Percentiles rank a stretch among this genome's conserved stretches.
Evolutionary conservation across 371 early-diverging fungal genomes (phyloP).

Genomic region (Dichotomocladium elegans): DNA sequence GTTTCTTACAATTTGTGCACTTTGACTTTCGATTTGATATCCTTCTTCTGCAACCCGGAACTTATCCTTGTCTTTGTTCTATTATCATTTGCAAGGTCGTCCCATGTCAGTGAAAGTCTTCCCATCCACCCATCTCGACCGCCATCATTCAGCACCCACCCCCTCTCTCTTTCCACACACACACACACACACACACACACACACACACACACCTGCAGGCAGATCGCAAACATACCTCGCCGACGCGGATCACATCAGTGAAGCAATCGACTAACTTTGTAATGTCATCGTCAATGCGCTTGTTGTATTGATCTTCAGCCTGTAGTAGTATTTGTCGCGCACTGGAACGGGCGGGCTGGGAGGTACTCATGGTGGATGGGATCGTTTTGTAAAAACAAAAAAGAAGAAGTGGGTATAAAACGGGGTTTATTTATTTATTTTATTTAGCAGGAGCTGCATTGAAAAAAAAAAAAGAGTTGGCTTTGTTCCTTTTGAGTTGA

Average conservation of each 20-base stretch:
- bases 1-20: conserved; percentile 74
- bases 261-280: conserved; percentile 59
- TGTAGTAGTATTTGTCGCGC: background rate
- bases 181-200: too few relatives aligned
- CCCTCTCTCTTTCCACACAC: too few relatives aligned
- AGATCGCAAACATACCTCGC: conserved; percentile 58
- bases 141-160: background rate
- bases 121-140: too few relatives aligned
- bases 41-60: conserved; percentile 72
- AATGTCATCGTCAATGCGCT: conserved; percentile 58
- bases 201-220: too few relatives aligned
- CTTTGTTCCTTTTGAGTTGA: too few relatives aligned
- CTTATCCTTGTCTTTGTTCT: conserved; percentile 63
- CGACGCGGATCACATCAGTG: conserved; percentile 58
- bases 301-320: conserved; percentile 57
- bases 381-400: too few relatives aligned
- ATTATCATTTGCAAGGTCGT: background rate
- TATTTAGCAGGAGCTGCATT: too few relatives aligned
- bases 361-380: too few relatives aligned
- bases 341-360: background rate
- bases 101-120: too few relatives aligned
- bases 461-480: too few relatives aligned
- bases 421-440: too few relatives aligned
- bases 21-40: conserved; percentile 64
- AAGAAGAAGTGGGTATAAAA: too few relatives aligned